Evolutionary conservation across 345 rosid species (phyloP).

Genomic region (Eucalyptus cladocalyx): DNA sequence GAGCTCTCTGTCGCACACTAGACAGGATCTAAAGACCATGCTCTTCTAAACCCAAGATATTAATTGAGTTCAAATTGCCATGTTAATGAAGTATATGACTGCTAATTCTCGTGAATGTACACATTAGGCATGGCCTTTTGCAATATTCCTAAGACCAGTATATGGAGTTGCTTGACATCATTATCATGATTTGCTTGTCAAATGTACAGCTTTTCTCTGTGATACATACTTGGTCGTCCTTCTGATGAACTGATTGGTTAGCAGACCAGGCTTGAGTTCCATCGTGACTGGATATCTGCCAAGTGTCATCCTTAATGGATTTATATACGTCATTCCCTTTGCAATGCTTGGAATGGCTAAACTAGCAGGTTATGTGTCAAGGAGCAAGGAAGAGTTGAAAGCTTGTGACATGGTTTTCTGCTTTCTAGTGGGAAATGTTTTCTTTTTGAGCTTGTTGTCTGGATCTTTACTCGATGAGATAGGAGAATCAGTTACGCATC

Average conservation of each 20-base stretch:
- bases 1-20: not conserved
- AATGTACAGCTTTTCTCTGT: not conserved
- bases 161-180: not conserved
- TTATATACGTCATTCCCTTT: constrained; percentile 57
- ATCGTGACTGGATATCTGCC: constrained; percentile 88
- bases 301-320: constrained; percentile 79
- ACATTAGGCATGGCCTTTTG: not conserved
- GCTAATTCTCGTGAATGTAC: not conserved
- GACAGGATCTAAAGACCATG: not conserved
- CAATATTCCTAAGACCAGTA: not conserved
- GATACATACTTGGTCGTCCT: not conserved
- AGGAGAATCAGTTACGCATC: constrained; percentile 63
- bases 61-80: not conserved
- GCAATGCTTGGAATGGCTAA: constrained; percentile 73
- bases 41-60: not conserved
- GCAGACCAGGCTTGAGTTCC: constrained; percentile 89
- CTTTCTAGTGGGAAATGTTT: constrained; percentile 85
- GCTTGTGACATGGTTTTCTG: constrained; percentile 94
- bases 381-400: constrained; percentile 82
- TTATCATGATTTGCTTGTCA: not conserved
- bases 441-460: constrained; percentile 77
- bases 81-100: not conserved
- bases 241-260: constrained; percentile 1
- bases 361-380: constrained; percentile 59
- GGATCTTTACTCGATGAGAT: constrained; percentile 89